Percentiles rank a stretch among this genome's conserved stretches.
phyloP scores from a whole-genome alignment of 1,284 basidiomycete genomes.

The Pyrrhoderma lamaoense region DNA sequence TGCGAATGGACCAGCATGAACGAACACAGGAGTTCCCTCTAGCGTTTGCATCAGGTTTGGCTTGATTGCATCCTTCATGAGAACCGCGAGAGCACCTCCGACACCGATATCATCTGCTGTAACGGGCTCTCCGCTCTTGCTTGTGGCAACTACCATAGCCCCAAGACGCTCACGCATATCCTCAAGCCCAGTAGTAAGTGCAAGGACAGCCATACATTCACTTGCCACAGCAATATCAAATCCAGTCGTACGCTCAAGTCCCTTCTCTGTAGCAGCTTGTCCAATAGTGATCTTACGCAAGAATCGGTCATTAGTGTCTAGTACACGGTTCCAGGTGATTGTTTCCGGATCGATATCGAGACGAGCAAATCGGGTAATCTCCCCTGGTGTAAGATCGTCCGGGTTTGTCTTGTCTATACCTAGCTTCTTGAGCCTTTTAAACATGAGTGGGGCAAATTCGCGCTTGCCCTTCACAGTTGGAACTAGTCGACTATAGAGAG shows the following conservation, averaged over 20 bases:
- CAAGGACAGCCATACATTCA: slow-evolving; percentile 98
- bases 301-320: slow-evolving; percentile 97
- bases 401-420: slow-evolving; percentile 95
- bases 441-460: slow-evolving; percentile 93
- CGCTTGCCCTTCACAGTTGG: slow-evolving; percentile 93
- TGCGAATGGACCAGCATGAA: slow-evolving; percentile 97
- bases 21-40: slow-evolving; percentile 98
- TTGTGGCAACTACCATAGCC: slow-evolving; percentile 95
- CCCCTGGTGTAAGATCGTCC: slow-evolving; percentile 87
- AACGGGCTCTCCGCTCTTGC: slow-evolving; percentile 81
- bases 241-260: slow-evolving; percentile 81
- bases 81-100: slow-evolving; percentile 91
- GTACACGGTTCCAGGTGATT: slow-evolving; percentile 97
- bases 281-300: slow-evolving; percentile 93
- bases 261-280: slow-evolving; percentile 85
- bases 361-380: slow-evolving; percentile 84
- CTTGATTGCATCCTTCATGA: slow-evolving; percentile 99
- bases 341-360: slow-evolving; percentile 89
- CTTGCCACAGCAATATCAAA: slow-evolving; percentile 98
- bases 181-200: slow-evolving; percentile 78
- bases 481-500: slow-evolving; percentile 87
- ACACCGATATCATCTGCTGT: slow-evolving; percentile 97
- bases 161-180: slow-evolving; percentile 94
- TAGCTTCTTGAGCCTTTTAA: slow-evolving; percentile 91
- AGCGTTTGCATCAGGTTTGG: slow-evolving; percentile 99